These are phyloP conservation scores for Talaromyces sp. DNA, from an alignment of 2,329 filamentous ascomycete genomes.

Conservation along the genomic window DNA sequence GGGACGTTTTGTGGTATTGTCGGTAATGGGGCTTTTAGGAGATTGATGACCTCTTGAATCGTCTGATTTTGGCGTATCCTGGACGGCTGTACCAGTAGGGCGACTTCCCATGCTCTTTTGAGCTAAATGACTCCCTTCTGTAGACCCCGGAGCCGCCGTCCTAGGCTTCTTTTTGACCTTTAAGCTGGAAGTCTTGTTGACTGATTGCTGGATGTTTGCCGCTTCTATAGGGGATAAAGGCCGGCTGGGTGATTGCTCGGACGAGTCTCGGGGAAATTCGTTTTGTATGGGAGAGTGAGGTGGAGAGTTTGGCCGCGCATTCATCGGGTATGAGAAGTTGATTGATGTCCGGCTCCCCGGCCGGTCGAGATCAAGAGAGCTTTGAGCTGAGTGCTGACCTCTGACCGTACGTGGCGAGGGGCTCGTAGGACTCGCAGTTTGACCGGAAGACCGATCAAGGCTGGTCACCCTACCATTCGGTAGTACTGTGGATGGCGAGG, in stretches of 20 bases:
- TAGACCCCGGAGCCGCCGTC: constrained; percentile 17
- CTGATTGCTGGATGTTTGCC: constrained; percentile 16
- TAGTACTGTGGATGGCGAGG: constrained; percentile 39
- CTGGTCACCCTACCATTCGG: constrained; percentile 34
- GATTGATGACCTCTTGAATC: background rate
- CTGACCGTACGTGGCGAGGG: constrained; percentile 13
- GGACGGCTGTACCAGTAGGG: constrained; percentile 19
- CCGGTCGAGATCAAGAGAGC: constrained; percentile 34
- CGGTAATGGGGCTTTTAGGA: background rate
- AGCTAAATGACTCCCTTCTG: constrained; percentile 24
- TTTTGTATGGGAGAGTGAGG: constrained; percentile 18
- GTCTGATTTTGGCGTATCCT: background rate
- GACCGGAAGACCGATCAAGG: constrained; percentile 30
- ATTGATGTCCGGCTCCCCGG: constrained; percentile 40
- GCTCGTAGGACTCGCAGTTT: constrained; percentile 11
- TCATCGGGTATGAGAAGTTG: constrained; percentile 47
- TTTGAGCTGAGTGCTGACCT: constrained; percentile 17
- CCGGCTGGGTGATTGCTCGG: constrained; percentile 14
- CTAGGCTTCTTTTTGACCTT: constrained; percentile 24
- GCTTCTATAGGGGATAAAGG: constrained; percentile 21
- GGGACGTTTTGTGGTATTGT: background rate
- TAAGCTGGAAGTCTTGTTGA: constrained; percentile 23
- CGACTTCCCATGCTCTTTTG: constrained; percentile 22
- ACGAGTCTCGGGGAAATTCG: constrained; percentile 13
- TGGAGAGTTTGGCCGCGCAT: constrained; percentile 38